phyloP scores from a whole-genome alignment of 345 rosid species.

The Psidium guajava region DNA sequence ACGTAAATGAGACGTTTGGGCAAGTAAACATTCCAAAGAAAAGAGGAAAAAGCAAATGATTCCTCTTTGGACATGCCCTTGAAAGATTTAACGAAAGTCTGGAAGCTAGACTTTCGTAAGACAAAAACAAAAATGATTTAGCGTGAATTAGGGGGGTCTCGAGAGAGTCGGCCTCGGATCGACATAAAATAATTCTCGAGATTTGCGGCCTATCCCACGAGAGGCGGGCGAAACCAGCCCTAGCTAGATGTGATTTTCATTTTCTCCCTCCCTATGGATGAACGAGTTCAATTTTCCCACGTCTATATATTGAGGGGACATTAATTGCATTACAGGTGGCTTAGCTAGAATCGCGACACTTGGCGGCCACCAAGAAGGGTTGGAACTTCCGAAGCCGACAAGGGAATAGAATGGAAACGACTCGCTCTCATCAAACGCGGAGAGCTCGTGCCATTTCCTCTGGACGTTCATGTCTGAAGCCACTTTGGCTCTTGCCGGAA shows the following conservation, averaged over 20 bases:
- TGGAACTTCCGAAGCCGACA: neutral
- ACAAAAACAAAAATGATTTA: too few species aligned
- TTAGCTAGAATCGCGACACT: neutral
- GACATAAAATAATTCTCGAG: too few species aligned
- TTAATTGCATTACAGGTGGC: neutral
- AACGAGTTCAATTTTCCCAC: neutral
- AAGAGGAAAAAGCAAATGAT: neutral
- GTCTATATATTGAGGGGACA: neutral
- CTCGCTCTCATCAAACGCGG: neutral
- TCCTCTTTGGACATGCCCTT: neutral
- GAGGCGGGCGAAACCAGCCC: too few species aligned
- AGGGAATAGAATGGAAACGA: neutral
- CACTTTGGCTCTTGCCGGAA: neutral
- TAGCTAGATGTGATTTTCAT: neutral
- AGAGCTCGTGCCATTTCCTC: neutral
- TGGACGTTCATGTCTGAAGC: neutral
- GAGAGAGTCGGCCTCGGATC: too few species aligned
- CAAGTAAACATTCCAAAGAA: neutral
- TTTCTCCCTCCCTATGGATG: neutral
- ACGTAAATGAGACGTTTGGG: neutral
- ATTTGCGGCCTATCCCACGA: too few species aligned
- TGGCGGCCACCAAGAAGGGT: neutral
- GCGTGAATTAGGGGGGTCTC: too few species aligned
- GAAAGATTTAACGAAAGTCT: too few species aligned
- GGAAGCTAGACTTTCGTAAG: too few species aligned